Evolutionary conservation across 768 basidiomycete genomes (phyloP), one percentile per base, ranked within the genome.

Genomic region (Calocera viscosa): DNA sequence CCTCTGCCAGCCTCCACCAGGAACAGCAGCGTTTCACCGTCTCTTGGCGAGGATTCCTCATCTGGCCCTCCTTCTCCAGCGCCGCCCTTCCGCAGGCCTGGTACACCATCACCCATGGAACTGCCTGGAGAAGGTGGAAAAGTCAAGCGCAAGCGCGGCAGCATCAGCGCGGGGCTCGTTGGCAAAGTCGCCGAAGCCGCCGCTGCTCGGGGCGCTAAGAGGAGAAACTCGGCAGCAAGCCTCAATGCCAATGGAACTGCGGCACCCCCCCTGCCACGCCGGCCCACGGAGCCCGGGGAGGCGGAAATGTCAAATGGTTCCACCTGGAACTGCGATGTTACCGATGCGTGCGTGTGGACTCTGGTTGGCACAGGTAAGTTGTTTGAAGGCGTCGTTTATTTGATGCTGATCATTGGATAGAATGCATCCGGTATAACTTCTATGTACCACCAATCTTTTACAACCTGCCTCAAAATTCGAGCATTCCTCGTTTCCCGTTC

Each of bases 291-390:
- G 53, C 53, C 24, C 14, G 30, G 34, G 16, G 22, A n/a, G 35
- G 28, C 30, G 32, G 38, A 28, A n/a, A 49, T 65, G 41, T 84
- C 86, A 49, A 91, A 88, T 3, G 90, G 88, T 64, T 87, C 88
- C 11, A 81, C 90, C 26, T 92, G 89, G 90, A 87, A 87, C 73
- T 87, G 93, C 66, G 91, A 94, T 75, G 91, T 92, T 67, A 91
- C 91, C 69, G 91, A 94, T 79, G 91, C 91, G 33, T 91, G 90
- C 74, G 89, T 93, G 26, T 94, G 92, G 92, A 94, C 92, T 2
- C 91, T 94, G 70, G 90, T 93, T 68, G 91, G 92, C 71, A 92
- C 90, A 69, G 90, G 90, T 91, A 75, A 76, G 81, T 69, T 69
- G 32, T 67, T 68, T 60, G 2, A 43, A 35, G 49, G 63, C 39